Evolutionary conservation across 345 rosid genomes (phyloP), one percentile per base, ranked within the genome.

Genomic region (Boechera stricta): DNA sequence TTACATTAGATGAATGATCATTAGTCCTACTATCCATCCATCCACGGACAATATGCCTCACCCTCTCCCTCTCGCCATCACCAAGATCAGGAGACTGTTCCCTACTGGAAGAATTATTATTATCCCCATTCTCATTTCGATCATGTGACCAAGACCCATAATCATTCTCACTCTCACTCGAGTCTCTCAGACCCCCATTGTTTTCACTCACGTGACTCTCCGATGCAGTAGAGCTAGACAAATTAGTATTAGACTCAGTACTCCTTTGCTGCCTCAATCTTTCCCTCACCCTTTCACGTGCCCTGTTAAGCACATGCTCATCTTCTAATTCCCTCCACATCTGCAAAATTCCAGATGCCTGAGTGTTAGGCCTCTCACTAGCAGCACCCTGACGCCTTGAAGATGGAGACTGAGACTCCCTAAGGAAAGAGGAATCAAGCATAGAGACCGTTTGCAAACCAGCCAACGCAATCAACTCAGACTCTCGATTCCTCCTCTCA

Each of bases 251-350:
- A 51, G 89, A 72, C 51, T 83, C 96, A 60, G 57, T 90, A 80
- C 79, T 82, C 70, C 91, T 80, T 67, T 73, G 69, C 5, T 64
- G 97, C 86, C 98, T 89, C 87, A 91, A 73, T 72, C 98, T 86
- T 45, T 45, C 69, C 39, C 69, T 64, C 63, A 87, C 91, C 77
- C 95, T 90, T 69, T 73, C 98, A 6, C 91, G 88, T 1, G 97
- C 96, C 83, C 98, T 86, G 71, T 78, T 89, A 84, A 95, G 80
- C 79, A 90, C 60, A 79, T 96, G 99, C 73, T 89, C 99, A 79
- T 96, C 99, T 84, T 96, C 99, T 86, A 96, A 79, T 86, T 96
- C 99, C 84, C 99, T 84, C 99, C 99, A 96, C 99, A 96, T 93
- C 69, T 85, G 97, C 84, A 93, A 54, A 70, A 96, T 96, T 6